Conservation (phyloP, 768 basidiomycete species). For the Fomitopsis serialis region DNA sequence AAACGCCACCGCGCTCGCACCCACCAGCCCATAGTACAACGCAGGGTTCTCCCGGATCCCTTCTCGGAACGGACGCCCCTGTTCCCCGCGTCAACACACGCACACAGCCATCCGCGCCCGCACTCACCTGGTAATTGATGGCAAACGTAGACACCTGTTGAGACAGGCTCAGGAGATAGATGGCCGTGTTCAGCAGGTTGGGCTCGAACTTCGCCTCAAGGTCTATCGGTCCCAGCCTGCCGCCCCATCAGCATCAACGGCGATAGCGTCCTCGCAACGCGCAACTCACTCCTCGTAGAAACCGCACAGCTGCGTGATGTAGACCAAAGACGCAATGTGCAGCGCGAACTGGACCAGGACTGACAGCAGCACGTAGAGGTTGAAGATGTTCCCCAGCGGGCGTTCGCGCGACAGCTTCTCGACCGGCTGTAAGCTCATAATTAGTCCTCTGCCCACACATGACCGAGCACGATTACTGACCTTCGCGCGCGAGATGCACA, state of each 20-base stretch:
- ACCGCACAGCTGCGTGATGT: conserved; percentile 87
- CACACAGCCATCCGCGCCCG: not conserved
- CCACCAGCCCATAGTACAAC: conserved; percentile 89
- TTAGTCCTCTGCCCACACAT: too few relatives aligned
- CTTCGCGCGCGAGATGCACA: conserved; percentile 96
- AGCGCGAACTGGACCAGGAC: conserved; percentile 91
- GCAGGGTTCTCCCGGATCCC: conserved; percentile 94
- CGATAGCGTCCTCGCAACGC: not conserved
- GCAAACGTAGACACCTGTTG: conserved; percentile 99
- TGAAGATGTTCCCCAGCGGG: conserved; percentile 94
- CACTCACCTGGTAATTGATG: conserved; percentile 86
- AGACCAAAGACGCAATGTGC: conserved; percentile 85
- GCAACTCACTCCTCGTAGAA: conserved; percentile 63
- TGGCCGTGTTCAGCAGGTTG: conserved; percentile 90
- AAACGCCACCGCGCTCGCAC: conserved; percentile 87
- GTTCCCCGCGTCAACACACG: conserved; percentile 2
- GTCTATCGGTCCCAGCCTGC: conserved; percentile 73
- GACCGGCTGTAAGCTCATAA: conserved; percentile 60
- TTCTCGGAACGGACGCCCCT: conserved; percentile 97
- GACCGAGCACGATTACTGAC: conserved; percentile 34
- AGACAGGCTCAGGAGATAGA: conserved; percentile 90
- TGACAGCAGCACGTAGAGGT: conserved; percentile 89
- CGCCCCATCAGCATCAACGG: conserved; percentile 1
- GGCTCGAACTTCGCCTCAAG: conserved; percentile 97
- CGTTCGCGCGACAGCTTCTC: conserved; percentile 92